phyloP scores from a whole-genome alignment of 2,329 filamentous ascomycete genomes.

The Chaetomium strumarium region DNA sequence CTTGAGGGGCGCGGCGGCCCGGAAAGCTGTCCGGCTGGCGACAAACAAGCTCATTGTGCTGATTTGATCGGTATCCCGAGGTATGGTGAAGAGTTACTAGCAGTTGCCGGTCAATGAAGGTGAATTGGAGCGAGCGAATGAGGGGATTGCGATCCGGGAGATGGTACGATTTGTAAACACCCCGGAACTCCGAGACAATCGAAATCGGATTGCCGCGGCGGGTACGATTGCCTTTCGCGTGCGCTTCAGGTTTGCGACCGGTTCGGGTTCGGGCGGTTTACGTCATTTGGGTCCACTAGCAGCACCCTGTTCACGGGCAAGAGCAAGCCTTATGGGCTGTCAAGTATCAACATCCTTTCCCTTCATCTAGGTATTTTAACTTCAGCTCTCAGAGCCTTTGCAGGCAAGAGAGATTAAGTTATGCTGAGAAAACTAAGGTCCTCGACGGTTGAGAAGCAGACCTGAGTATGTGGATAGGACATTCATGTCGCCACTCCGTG shows the following conservation, averaged over 20 bases:
- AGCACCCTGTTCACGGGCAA: neutral
- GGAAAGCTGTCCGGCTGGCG: conserved; percentile 54
- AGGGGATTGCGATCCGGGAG: neutral
- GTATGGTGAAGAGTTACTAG: conserved; percentile 6
- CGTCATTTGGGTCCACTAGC: conserved; percentile 13
- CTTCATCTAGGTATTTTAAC: too few relatives aligned
- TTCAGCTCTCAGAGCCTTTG: neutral
- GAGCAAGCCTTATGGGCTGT: too few relatives aligned
- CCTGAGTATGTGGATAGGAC: too few relatives aligned
- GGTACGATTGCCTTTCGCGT: neutral
- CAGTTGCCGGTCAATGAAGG: conserved; percentile 5
- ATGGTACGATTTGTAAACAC: conserved; percentile 14
- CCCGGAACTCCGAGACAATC: conserved; percentile 4
- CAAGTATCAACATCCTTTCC: too few relatives aligned
- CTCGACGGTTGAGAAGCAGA: too few relatives aligned
- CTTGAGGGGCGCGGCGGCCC: conserved; percentile 59
- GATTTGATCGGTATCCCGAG: neutral
- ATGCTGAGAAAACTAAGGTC: conserved; percentile 1
- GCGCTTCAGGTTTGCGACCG: neutral
- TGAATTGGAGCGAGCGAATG: neutral
- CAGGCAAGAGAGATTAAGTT: neutral
- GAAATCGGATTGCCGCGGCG: conserved; percentile 4
- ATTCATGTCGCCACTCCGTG: too few relatives aligned
- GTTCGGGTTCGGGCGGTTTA: conserved; percentile 10
- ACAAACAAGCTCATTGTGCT: conserved; percentile 54